Base-by-base conservation (phyloP, 2,329 filamentous ascomycete genomes). In the Trichophyton rubrum region DNA sequence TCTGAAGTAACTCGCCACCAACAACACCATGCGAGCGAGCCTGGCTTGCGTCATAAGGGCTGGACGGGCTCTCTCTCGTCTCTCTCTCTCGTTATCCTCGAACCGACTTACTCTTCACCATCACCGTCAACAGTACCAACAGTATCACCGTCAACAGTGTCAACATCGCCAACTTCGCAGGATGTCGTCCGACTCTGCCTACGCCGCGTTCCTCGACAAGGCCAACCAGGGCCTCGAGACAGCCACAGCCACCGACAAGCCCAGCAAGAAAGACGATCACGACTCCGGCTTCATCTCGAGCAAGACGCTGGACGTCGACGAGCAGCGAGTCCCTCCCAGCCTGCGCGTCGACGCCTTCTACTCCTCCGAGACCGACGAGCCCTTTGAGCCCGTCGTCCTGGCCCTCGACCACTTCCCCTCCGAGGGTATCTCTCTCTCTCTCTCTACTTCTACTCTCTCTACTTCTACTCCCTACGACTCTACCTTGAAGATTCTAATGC, bases 151-250 rank as follows among this genome's bases (percentile, higher is more conserved):
- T 27, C 27, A 6, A 30, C 22, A 2, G 1, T 24, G 2, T 20
- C 43, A 20, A 17, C 7, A 7, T 22, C 7, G n/a, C 9, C 43
- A 20, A n/a, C 15, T 15, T 41, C 13, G 2, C 15, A 63, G 45
- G 15, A 78, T 78, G 76, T 70, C 75, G 17, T 86, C 85, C 59
- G 90, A 96, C 79, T 84, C 88, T 63, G 87, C 88, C 64, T 96
- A 96, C 78, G 82, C 85, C 74, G 79, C 86, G 62, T 96, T 96
- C 71, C 79, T 96, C 61, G 82, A 93, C 71, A 93, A 93, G 77
- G 89, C 90, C 59, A 95, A 95, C 76, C 78, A 85, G 68, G 86
- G 90, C 70, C 70, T 70, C 4, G 64, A 65, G 8, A 66, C 62
- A 55, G 62, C 63, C 7, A 61, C 49, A 41, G 38, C 24, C 27